Evolutionary conservation across 2,329 filamentous ascomycete genomes (phyloP).

Genomic region (Elsinoe perseae): DNA sequence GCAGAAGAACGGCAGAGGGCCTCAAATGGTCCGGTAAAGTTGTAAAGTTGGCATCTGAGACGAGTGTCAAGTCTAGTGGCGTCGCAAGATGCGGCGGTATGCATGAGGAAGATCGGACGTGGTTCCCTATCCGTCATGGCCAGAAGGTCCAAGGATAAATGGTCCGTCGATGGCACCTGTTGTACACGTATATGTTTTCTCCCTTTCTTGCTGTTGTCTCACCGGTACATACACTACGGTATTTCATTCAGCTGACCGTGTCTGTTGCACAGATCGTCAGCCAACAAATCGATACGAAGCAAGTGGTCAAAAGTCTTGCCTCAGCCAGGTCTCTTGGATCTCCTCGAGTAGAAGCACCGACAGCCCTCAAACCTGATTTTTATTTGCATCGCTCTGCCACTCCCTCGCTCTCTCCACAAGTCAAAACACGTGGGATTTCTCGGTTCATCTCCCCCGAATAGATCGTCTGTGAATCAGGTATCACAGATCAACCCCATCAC

Average conservation of each 20-base stretch:
- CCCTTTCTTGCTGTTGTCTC: background rate
- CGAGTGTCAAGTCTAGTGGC: background rate
- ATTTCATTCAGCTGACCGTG: background rate
- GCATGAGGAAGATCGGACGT: background rate
- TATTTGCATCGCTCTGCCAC: background rate
- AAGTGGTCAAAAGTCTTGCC: background rate
- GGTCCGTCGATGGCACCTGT: background rate
- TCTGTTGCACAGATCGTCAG: slow-evolving; percentile 7
- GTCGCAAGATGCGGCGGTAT: background rate
- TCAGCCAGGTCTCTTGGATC: too few species aligned
- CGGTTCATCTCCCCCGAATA: background rate
- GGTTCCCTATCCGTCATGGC: background rate
- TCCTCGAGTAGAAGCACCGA: background rate
- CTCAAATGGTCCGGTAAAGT: background rate
- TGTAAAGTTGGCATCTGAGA: slow-evolving; percentile 2
- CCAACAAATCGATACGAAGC: slow-evolving; percentile 2
- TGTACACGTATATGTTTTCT: background rate
- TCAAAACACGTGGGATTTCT: slow-evolving; percentile 3
- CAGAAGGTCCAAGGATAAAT: background rate
- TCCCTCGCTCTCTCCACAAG: slow-evolving; percentile 4
- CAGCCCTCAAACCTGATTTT: slow-evolving; percentile 6
- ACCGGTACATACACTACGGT: background rate
- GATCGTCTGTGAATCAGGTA: background rate
- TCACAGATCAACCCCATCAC: background rate
- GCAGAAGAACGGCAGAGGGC: background rate